phyloP scores from a whole-genome alignment of 441 rosid species.

The Bruguiera hainesii region DNA sequence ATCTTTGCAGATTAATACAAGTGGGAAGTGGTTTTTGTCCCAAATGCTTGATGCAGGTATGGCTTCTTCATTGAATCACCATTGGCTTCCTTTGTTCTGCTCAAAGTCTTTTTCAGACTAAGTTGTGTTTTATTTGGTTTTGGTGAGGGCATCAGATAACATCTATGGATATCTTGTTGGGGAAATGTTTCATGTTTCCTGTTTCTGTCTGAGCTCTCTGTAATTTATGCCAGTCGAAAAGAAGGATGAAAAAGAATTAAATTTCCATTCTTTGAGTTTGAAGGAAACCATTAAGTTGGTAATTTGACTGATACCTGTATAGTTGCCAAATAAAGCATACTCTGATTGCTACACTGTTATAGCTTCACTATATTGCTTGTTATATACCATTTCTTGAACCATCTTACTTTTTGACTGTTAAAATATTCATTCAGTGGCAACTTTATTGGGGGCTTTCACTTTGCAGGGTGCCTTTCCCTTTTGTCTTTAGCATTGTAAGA shows the following conservation, averaged over 20 bases:
- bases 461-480: not conserved
- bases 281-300: not conserved
- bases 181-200: not conserved
- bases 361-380: not conserved
- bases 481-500: not conserved
- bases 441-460: not conserved
- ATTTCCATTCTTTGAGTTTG: not conserved
- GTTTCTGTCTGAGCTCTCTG: not conserved
- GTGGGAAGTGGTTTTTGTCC: constrained; percentile 46
- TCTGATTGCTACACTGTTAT: not conserved
- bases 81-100: constrained; percentile 9
- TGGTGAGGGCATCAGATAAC: constrained; percentile 9
- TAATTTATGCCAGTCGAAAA: not conserved
- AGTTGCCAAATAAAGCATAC: not conserved
- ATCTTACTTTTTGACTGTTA: not conserved
- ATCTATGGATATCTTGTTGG: constrained; percentile 10
- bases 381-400: not conserved
- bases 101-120: constrained; percentile 6
- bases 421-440: not conserved
- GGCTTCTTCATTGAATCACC: constrained; percentile 7
- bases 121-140: constrained; percentile 3
- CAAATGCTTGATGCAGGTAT: constrained; percentile 55
- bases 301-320: not conserved
- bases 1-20: constrained; percentile 30
- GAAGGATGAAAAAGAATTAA: not conserved